Evolutionary conservation across 1,284 basidiomycete species (phyloP).

Genomic region (Microbotryomycetes sp.): DNA sequence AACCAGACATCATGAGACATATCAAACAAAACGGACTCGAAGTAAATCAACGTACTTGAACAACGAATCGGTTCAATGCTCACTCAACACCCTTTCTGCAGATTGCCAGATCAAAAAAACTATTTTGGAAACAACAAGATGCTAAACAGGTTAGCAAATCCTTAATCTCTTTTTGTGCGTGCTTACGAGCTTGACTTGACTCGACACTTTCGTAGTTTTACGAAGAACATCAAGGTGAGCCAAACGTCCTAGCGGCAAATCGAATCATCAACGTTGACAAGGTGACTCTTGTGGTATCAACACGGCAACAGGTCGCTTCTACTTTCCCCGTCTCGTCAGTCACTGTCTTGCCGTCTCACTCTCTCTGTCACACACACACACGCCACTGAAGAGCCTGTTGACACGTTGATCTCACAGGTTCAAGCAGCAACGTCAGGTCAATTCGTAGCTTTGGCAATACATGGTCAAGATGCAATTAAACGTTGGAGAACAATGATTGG

Average conservation of each 20-base stretch:
- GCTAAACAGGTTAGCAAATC: slow-evolving; percentile 13
- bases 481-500: slow-evolving; percentile 35
- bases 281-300: too few relatives aligned
- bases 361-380: background rate
- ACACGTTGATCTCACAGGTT: too few relatives aligned
- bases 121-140: slow-evolving; percentile 31
- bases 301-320: slow-evolving; percentile 30
- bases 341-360: background rate
- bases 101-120: slow-evolving; percentile 32
- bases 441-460: slow-evolving; percentile 33
- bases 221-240: slow-evolving; percentile 30
- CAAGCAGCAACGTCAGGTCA: slow-evolving; percentile 34
- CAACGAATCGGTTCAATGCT: background rate
- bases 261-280: too few relatives aligned
- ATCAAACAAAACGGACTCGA: slow-evolving; percentile 33
- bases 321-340: slow-evolving; percentile 34
- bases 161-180: too few relatives aligned
- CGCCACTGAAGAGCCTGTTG: too few relatives aligned
- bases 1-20: slow-evolving; percentile 21
- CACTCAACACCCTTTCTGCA: background rate
- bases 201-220: slow-evolving; percentile 23
- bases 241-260: too few relatives aligned
- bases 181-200: background rate
- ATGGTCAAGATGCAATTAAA: slow-evolving; percentile 29
- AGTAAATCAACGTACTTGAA: slow-evolving; percentile 7